phyloP scores from a whole-genome alignment of 306 rosid species.

The Dalbergia cultrata region DNA sequence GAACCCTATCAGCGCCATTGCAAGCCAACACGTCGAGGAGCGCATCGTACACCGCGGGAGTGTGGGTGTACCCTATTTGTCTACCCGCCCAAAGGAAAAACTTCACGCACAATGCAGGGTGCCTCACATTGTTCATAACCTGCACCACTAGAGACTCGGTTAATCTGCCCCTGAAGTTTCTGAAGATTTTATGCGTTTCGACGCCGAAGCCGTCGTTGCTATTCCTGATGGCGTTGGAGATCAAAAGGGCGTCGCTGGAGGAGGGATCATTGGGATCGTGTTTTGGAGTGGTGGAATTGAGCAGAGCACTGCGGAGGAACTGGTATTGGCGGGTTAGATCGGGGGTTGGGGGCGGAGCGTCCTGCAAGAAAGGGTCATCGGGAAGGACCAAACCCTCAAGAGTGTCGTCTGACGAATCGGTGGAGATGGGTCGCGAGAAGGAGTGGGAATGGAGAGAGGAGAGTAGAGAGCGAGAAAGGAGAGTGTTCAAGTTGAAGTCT shows the following conservation, averaged over 20 bases:
- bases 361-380: slow-evolving; percentile 39
- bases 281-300: slow-evolving; percentile 48
- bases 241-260: slow-evolving; percentile 56
- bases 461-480: slow-evolving; percentile 38
- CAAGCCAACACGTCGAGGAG: slow-evolving; percentile 60
- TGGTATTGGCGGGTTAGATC: slow-evolving; percentile 59
- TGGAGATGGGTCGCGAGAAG: slow-evolving; percentile 26
- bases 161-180: slow-evolving; percentile 69
- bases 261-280: slow-evolving; percentile 35
- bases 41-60: slow-evolving; percentile 55
- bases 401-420: slow-evolving; percentile 48
- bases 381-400: slow-evolving; percentile 66
- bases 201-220: slow-evolving; percentile 52
- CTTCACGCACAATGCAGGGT: slow-evolving; percentile 63
- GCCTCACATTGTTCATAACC: slow-evolving; percentile 57
- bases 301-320: slow-evolving; percentile 59
- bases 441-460: slow-evolving; percentile 42
- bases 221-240: slow-evolving; percentile 54
- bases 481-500: slow-evolving; percentile 53
- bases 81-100: slow-evolving; percentile 83
- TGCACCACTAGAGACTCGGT: slow-evolving; percentile 61
- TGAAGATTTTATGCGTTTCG: slow-evolving; percentile 59
- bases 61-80: slow-evolving; percentile 79
- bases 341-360: slow-evolving; percentile 38
- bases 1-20: slow-evolving; percentile 53